These are phyloP conservation scores for Cadophora malorum DNA, from an alignment of 2,329 filamentous ascomycete genomes.

Conservation along the genomic window DNA sequence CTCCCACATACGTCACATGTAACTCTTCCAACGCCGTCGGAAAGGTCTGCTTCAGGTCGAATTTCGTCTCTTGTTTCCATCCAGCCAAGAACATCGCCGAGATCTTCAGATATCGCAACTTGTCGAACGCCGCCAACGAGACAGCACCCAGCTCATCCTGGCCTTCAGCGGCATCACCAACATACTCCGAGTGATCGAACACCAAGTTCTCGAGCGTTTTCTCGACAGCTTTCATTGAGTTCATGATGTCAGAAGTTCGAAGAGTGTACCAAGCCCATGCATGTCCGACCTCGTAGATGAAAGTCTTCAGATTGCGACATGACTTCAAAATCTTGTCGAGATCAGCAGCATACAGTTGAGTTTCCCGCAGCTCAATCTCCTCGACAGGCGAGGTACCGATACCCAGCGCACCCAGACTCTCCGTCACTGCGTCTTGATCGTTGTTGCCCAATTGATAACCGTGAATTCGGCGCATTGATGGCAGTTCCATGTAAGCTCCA, in stretches of 20 bases:
- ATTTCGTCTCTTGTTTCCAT: not conserved
- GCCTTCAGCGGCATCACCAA: not conserved
- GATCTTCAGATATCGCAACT: slow-evolving; percentile 10
- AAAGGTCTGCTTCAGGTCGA: not conserved
- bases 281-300: slow-evolving; percentile 9
- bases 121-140: not conserved
- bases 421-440: not conserved
- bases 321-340: not conserved
- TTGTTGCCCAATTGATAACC: not conserved
- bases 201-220: not conserved
- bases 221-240: not conserved
- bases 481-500: slow-evolving; percentile 3
- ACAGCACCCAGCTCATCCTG: not conserved
- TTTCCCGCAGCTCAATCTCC: not conserved
- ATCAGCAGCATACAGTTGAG: not conserved
- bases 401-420: not conserved
- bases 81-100: not conserved
- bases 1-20: not conserved
- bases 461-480: not conserved
- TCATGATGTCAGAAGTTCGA: not conserved
- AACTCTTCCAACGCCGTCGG: not conserved
- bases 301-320: not conserved
- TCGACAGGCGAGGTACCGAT: not conserved
- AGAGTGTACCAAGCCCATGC: not conserved
- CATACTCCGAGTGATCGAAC: not conserved